Percentiles rank a stretch among this genome's conserved stretches.
phyloP scores from a whole-genome alignment of 2,329 filamentous ascomycete species.

The Aureobasidium sp. region DNA sequence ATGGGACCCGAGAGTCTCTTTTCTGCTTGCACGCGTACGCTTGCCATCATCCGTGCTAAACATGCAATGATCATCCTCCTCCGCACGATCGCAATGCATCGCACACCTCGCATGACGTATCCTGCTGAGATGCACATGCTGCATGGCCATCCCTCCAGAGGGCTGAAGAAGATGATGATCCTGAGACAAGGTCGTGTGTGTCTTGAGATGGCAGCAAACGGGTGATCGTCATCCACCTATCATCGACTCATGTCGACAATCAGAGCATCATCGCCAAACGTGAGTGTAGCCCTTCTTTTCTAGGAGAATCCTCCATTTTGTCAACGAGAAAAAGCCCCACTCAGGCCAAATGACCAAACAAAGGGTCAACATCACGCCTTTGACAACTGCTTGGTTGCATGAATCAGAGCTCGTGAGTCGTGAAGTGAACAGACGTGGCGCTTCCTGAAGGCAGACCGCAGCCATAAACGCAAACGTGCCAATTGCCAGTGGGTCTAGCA shows the following conservation, averaged over 20 bases:
- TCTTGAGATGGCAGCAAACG: background rate
- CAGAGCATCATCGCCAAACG: background rate
- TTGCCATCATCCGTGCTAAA: background rate
- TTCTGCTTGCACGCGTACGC: slow-evolving; percentile 9
- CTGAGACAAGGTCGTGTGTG: background rate
- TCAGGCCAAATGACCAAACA: background rate
- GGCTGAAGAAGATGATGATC: slow-evolving; percentile 7
- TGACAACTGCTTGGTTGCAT: background rate
- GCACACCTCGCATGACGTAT: background rate
- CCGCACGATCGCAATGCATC: background rate
- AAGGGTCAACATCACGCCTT: background rate
- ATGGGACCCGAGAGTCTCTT: slow-evolving; percentile 12
- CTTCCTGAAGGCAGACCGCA: background rate
- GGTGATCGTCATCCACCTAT: background rate
- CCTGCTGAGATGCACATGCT: background rate
- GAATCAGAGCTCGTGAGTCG: background rate
- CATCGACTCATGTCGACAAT: background rate
- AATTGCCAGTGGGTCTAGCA: slow-evolving; percentile 1
- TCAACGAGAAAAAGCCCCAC: background rate
- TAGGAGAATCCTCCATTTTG: background rate
- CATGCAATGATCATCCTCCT: background rate
- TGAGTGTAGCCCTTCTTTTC: background rate
- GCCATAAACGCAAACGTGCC: slow-evolving; percentile 5
- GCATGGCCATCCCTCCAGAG: background rate
- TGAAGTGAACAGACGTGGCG: background rate